Evolutionary conservation across 441 rosid genomes (phyloP), one percentile per base, ranked within the genome.

Genomic region (Corymbia citriodora): DNA sequence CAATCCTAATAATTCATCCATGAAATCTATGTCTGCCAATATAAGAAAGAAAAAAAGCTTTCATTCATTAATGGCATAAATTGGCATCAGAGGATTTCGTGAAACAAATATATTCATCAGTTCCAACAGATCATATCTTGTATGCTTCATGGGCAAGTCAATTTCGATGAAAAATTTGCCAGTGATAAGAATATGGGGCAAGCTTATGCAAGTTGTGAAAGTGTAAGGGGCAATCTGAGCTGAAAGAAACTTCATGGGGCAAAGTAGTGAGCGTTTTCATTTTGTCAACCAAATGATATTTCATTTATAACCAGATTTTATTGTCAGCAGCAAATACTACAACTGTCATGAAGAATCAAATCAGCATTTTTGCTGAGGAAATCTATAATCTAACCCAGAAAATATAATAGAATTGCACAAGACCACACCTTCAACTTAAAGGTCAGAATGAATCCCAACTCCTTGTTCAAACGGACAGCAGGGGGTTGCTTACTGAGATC

Each of bases 401-500:
- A 8, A 27, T 40, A 88, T n/a, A 13, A 33, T 7, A 36, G 9
- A 8, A 33, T 23, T 33, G 85, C 52, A 18, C n/a, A 52, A 85
- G n/a, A 57, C 6, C 72, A 25, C 55, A 97, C 99, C 97, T 97
- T 98, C 93, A 98, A 92, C 95, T 97, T 98, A 92, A 93, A 97
- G 65, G 98, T 97, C 87, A 98, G 97, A 89, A 98, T 94, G 91
- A 94, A 98, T 90, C 89, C 99, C 91, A 98, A 92, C 91, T 98
- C 99, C 94, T 97, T 98, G 96, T 98, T 97, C 95, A 96, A 94
- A 91, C 98, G 94, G 53, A 97, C 99, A 61, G 99, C 99, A 55
- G 99, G 99, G 91, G 98, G 99, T 90, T 98, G 98, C 93, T 93
- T 97, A 91, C 96, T 96, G 59, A 97, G 97, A 92, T 98, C 99